phyloP scores from a whole-genome alignment of 306 rosid genomes.

The Cicer arietinum region DNA sequence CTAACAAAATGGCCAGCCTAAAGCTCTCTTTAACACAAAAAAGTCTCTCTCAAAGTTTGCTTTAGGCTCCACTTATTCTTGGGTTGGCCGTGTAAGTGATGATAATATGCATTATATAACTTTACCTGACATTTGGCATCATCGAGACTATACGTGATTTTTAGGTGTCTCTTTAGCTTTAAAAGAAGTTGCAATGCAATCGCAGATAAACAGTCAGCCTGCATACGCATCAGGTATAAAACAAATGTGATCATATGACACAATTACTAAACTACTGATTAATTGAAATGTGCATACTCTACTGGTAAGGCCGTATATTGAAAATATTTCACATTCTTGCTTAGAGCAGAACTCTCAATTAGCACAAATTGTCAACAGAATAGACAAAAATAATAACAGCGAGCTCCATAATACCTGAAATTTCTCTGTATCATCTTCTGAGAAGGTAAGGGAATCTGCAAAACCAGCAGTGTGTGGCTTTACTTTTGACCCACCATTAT shows the following conservation, averaged over 20 bases:
- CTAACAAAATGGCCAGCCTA: background rate
- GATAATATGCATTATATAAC: background rate
- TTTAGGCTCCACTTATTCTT: background rate
- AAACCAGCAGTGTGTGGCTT: slow-evolving; percentile 46
- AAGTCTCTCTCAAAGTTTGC: background rate
- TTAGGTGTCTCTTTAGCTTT: slow-evolving; percentile 93
- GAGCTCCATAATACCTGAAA: slow-evolving; percentile 67
- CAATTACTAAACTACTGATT: slow-evolving; percentile 19
- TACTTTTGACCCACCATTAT: slow-evolving; percentile 51
- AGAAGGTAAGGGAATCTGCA: slow-evolving; percentile 51
- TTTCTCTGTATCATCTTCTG: slow-evolving; percentile 72
- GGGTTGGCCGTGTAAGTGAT: background rate
- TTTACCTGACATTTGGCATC: slow-evolving; percentile 94
- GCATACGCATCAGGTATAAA: slow-evolving; percentile 43
- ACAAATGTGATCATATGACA: background rate
- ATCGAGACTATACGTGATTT: slow-evolving; percentile 77
- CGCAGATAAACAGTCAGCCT: slow-evolving; percentile 84
- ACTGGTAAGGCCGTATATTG: slow-evolving; percentile 4
- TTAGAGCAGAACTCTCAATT: too few relatives aligned
- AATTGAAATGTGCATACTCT: slow-evolving; percentile 22
- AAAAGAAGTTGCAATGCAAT: slow-evolving; percentile 90
- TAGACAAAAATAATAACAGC: slow-evolving; percentile 23
- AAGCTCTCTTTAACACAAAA: background rate
- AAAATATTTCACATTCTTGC: slow-evolving; percentile 17
- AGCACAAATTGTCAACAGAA: background rate